Conservation (phyloP, 495 filamentous ascomycete genomes). For the Talaromyces adpressus region DNA sequence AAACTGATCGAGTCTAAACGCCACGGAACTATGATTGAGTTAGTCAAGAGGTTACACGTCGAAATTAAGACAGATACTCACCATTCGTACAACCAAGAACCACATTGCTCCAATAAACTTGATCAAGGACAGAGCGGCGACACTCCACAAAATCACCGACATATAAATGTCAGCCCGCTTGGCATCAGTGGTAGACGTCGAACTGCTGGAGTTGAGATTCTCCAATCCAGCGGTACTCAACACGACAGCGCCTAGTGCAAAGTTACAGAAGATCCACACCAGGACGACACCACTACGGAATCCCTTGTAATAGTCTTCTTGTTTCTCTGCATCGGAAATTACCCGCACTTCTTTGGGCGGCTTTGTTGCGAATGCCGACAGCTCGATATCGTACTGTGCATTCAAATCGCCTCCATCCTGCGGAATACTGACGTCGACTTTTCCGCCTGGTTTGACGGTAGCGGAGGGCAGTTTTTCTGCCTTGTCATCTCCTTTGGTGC, state of each 20-base stretch:
- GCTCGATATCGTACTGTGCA: constrained; percentile 86
- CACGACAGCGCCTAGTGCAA: constrained; percentile 82
- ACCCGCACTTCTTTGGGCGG: constrained; percentile 57
- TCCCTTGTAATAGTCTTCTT: constrained; percentile 98
- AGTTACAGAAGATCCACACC: constrained; percentile 94
- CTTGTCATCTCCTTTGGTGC: constrained; percentile 92
- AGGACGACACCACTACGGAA: constrained; percentile 89
- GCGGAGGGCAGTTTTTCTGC: constrained; percentile 74
- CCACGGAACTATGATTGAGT: constrained; percentile 36
- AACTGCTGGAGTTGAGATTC: constrained; percentile 38
- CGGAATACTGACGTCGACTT: constrained; percentile 89
- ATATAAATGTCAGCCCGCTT: constrained; percentile 71
- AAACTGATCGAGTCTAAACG: constrained; percentile 24
- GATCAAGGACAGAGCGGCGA: constrained; percentile 78
- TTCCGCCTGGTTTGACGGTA: constrained; percentile 79
- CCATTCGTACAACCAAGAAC: constrained; percentile 92
- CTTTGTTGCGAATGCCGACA: constrained; percentile 66
- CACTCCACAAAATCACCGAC: constrained; percentile 84
- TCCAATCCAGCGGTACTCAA: constrained; percentile 77
- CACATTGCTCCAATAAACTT: constrained; percentile 88
- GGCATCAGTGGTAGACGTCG: constrained; percentile 37
- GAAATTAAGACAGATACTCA: constrained; percentile 36
- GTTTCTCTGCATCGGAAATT: constrained; percentile 62
- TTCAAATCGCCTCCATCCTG: constrained; percentile 82
- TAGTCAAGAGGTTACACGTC: not conserved